Evolutionary conservation across 495 filamentous ascomycete species (phyloP), one percentile per base, ranked within the genome.

Genomic region (Barbatosphaeria neglecta): DNA sequence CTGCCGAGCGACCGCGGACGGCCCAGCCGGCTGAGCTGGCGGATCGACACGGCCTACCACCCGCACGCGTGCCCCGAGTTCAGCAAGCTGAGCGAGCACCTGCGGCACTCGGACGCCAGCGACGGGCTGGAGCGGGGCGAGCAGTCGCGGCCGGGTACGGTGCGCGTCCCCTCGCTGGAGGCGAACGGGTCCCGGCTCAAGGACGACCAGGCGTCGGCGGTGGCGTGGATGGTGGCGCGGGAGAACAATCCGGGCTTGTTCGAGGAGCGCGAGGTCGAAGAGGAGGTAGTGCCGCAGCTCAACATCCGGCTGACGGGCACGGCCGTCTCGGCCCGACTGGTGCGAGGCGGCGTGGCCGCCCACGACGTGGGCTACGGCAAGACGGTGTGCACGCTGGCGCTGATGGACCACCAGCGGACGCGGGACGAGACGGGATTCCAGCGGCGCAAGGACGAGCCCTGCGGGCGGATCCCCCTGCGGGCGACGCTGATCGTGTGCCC

Each of bases 321-420:
- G 9, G 85, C 77, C 2, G 65, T 69, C 23, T 74, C 70, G 20
- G 41, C 61, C 1, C 63, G 75, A 27, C 56, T 48, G 8, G 54
- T 79, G 45, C 71, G 67, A 7, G 87, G 87, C 19, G 87, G 87
- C 15, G 69, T 92, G 20, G 67, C 87, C 1, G 84, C 84, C 4
- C 83, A 90, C 50, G 72, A 86, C 43, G 81, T 88, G 37, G 84
- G 84, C 9, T 92, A 84, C 56, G 87, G 87, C 1, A 95, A 95
- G 54, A 95, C 87, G 0, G 76, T 83, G 3, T 71, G 79, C n/a
- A 76, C 73, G 1, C 68, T 93, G 8, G 84, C 73, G 0, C 60
- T 92, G 17, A 76, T 86, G 18, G 76, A 82, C 37, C 43, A 51
- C 9, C 72, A 75, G 44, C 49, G 61, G 18, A 19, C 57, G 0